phyloP scores from a whole-genome alignment of 2,329 filamentous ascomycete species.

The Colletotrichum sp. region DNA sequence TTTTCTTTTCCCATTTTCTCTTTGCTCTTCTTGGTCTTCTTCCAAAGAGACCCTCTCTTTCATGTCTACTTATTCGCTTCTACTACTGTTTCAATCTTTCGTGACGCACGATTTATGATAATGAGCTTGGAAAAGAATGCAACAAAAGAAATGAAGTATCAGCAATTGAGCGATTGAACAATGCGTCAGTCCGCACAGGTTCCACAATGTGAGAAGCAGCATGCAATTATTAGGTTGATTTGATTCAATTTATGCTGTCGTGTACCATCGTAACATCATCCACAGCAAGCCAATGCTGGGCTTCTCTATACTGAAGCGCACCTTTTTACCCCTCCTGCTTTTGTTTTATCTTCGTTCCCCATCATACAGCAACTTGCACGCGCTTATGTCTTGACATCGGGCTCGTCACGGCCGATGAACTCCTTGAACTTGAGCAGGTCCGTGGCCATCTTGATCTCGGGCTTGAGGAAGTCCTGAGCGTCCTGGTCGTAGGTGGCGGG shows the following conservation, averaged over 20 bases:
- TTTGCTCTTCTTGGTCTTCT: background rate
- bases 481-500: constrained; percentile 78
- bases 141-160: background rate
- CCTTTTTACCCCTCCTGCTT: background rate
- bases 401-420: constrained; percentile 89
- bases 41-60: background rate
- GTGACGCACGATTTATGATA: background rate
- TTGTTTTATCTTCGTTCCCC: background rate
- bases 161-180: background rate
- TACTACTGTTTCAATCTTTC: background rate
- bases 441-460: constrained; percentile 85
- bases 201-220: background rate
- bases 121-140: background rate
- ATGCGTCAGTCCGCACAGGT: background rate
- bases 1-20: background rate
- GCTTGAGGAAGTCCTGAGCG: constrained; percentile 92
- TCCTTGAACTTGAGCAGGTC: constrained; percentile 91
- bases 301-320: constrained; percentile 18
- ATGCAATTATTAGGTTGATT: constrained; percentile 5
- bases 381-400: constrained; percentile 89
- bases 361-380: background rate
- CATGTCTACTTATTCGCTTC: background rate
- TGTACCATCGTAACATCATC: constrained; percentile 21
- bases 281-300: constrained; percentile 1
- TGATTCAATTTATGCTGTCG: constrained; percentile 22